Conservation (phyloP, 163 green algal genomes). For the Chlamydomonas reinhardtii region DNA sequence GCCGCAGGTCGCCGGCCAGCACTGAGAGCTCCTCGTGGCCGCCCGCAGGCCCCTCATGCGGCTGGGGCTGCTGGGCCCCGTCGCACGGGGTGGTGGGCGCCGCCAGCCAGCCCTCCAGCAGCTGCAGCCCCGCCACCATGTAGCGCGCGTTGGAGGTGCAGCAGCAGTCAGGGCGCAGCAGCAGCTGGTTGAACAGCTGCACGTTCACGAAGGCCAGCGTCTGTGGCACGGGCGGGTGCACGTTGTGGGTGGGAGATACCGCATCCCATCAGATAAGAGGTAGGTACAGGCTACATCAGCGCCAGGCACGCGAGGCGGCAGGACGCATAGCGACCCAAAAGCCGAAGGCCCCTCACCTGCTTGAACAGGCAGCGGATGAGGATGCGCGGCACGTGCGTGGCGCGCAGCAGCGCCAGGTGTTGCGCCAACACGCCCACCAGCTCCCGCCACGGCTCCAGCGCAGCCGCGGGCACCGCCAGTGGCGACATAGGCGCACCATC, state of each 20-base stretch:
- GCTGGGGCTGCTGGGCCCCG: background rate
- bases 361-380: slow-evolving; percentile 61
- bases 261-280: background rate
- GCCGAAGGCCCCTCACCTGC: slow-evolving; percentile 25
- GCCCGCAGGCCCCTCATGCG: background rate
- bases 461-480: background rate
- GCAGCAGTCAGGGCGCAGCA: slow-evolving; percentile 71
- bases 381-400: slow-evolving; percentile 52
- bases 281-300: no score
- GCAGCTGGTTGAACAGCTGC: slow-evolving; percentile 75
- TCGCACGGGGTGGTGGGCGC: background rate
- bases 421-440: slow-evolving; percentile 42
- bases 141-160: slow-evolving; percentile 57
- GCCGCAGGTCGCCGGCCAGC: slow-evolving; percentile 39
- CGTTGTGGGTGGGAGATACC: background rate
- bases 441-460: slow-evolving; percentile 43
- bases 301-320: no score
- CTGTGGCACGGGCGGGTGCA: slow-evolving; percentile 18
- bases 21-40: slow-evolving; percentile 13
- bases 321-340: no score
- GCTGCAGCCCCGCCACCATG: slow-evolving; percentile 34
- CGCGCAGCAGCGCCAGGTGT: slow-evolving; percentile 39
- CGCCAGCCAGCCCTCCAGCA: slow-evolving; percentile 44
- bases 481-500: background rate
- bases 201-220: slow-evolving; percentile 60